Percentiles rank a stretch among this genome's conserved stretches.
Conservation (phyloP, 2,329 filamentous ascomycete genomes). For the Paecilomyces fulvus region DNA sequence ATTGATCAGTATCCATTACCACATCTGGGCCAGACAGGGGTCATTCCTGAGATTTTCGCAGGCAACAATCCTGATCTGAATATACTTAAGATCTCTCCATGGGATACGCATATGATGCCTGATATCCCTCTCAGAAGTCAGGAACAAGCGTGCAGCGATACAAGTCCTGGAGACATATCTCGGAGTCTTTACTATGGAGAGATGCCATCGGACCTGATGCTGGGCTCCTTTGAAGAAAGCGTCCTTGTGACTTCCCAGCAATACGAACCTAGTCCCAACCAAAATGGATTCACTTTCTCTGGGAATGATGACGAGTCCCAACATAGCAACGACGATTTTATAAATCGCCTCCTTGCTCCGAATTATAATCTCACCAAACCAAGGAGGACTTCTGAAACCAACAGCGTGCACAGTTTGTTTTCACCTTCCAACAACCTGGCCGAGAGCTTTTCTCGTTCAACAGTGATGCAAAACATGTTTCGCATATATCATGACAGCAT, state of each 20-base stretch:
- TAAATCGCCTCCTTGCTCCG: background rate
- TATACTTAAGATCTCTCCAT: background rate
- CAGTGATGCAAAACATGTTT: conserved; percentile 30
- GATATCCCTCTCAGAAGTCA: background rate
- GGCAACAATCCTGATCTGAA: background rate
- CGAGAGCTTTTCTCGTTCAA: conserved; percentile 25
- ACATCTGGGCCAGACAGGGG: background rate
- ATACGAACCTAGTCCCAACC: background rate
- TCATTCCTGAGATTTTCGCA: background rate
- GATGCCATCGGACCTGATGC: background rate
- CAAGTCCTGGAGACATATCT: background rate
- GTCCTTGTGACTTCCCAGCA: background rate
- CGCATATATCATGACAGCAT: conserved; percentile 39
- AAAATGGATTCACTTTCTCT: background rate
- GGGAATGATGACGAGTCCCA: background rate
- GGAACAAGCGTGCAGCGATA: background rate
- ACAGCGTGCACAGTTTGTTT: background rate
- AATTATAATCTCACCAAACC: background rate
- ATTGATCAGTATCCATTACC: background rate
- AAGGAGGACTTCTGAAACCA: background rate
- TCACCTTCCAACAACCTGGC: conserved; percentile 14
- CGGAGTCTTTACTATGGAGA: background rate
- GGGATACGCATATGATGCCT: background rate
- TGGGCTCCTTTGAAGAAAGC: background rate
- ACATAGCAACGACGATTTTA: background rate